Evolutionary conservation across 768 basidiomycete genomes (phyloP).

Genomic region (Leccinum subgranulosum): DNA sequence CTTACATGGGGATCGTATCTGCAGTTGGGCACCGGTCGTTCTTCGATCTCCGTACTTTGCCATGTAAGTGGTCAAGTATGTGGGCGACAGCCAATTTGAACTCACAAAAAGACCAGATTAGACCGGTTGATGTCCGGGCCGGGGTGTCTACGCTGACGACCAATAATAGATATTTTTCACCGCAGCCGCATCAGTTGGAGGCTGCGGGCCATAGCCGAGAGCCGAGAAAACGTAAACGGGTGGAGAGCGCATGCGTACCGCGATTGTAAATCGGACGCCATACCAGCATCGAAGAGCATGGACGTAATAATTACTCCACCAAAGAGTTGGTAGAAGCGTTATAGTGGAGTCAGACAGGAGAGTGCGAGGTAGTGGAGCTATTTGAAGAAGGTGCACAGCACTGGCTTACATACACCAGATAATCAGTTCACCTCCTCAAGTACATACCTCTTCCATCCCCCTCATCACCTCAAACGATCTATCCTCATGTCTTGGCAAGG

Average conservation of each 20-base stretch:
- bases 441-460: neutral
- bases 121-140: neutral
- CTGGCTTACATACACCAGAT: constrained; percentile 30
- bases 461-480: constrained; percentile 9
- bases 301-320: neutral
- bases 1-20: too few species aligned
- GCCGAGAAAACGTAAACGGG: neutral
- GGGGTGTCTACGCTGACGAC: neutral
- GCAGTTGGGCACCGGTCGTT: neutral
- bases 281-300: neutral
- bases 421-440: constrained; percentile 24
- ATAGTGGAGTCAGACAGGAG: too few species aligned
- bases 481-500: constrained; percentile 70
- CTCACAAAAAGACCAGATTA: too few species aligned
- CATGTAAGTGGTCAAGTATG: too few species aligned
- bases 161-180: neutral
- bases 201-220: neutral
- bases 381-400: constrained; percentile 6
- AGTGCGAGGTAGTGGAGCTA: too few species aligned
- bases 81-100: too few species aligned
- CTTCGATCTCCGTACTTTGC: too few species aligned
- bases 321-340: neutral
- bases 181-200: neutral
- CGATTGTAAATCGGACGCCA: neutral
- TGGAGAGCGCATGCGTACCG: neutral